Percentiles rank a stretch among this genome's conserved stretches.
Evolutionary conservation across 1,284 basidiomycete species (phyloP).

Genomic region (Sanghuangporus weigelae): DNA sequence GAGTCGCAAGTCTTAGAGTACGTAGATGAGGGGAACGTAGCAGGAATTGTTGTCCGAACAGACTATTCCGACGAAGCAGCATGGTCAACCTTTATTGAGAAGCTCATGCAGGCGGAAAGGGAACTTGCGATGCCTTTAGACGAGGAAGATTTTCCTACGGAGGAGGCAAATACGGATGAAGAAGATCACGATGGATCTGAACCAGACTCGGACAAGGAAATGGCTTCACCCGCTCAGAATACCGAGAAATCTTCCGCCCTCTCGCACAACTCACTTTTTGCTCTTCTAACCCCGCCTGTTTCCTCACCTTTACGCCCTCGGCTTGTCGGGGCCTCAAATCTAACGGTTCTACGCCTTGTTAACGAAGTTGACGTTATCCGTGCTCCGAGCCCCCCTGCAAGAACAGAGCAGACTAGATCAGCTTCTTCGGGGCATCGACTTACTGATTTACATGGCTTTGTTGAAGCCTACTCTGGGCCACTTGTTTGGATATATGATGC

Average conservation of each 20-base stretch:
- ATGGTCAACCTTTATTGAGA: conserved; percentile 50
- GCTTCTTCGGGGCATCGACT: conserved; percentile 41
- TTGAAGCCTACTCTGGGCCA: conserved; percentile 68
- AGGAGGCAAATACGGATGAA: conserved; percentile 8
- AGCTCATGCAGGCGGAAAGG: conserved; percentile 47
- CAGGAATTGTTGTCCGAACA: conserved; percentile 61
- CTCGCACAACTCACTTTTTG: conserved; percentile 36
- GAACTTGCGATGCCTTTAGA: conserved; percentile 32
- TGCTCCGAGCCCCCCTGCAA: conserved; percentile 41
- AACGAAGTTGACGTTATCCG: conserved; percentile 60
- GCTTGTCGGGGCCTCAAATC: conserved; percentile 54
- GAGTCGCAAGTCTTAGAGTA: not conserved
- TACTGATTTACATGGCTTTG: conserved; percentile 57
- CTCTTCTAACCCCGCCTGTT: conserved; percentile 42
- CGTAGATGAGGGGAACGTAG: conserved; percentile 23
- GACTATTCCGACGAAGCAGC: conserved; percentile 62
- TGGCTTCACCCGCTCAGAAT: conserved; percentile 21
- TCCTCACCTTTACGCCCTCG: conserved; percentile 32
- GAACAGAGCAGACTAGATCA: conserved; percentile 38
- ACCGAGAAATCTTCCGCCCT: not conserved
- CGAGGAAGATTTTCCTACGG: conserved; percentile 21
- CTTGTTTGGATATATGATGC: conserved; percentile 71
- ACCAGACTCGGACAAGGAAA: conserved; percentile 23
- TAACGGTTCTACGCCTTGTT: conserved; percentile 60
- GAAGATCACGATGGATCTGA: conserved; percentile 18